Percentiles rank a stretch among this genome's conserved stretches.
Conservation (phyloP, 2,329 filamentous ascomycete genomes). For the Colletotrichum abscissum region DNA sequence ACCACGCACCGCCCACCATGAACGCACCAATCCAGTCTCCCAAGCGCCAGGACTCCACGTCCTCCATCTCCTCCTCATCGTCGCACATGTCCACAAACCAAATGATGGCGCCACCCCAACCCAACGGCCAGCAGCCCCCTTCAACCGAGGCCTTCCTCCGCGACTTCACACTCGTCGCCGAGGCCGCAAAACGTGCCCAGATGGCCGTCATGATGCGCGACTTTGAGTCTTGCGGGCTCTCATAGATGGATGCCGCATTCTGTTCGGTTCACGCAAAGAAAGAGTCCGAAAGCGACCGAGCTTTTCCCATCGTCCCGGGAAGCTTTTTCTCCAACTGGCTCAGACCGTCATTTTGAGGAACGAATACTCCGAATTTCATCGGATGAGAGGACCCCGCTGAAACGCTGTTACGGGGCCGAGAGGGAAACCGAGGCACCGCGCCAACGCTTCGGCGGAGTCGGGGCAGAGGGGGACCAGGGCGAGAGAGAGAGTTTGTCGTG, state of each 20-base stretch:
- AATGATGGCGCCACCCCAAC: conserved; percentile 39
- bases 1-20: conserved; percentile 20
- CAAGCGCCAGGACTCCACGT: conserved; percentile 28
- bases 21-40: conserved; percentile 35
- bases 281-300: neutral
- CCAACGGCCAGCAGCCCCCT: conserved; percentile 43
- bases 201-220: conserved; percentile 91
- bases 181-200: conserved; percentile 93
- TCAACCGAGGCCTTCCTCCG: conserved; percentile 74
- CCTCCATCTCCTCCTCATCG: conserved; percentile 39
- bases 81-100: conserved; percentile 43
- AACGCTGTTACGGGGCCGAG: neutral
- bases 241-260: conserved; percentile 22
- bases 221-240: conserved; percentile 78
- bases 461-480: neutral
- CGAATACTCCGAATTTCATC: neutral
- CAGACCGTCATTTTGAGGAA: neutral
- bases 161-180: conserved; percentile 87
- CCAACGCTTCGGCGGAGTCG: neutral
- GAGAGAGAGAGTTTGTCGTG: conserved; percentile 1
- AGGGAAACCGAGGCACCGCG: neutral
- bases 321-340: conserved; percentile 7
- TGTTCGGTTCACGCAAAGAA: neutral
- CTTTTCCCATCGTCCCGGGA: neutral
- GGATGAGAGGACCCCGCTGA: conserved; percentile 22